Conservation (phyloP, 2,329 filamentous ascomycete species). For the Talaromyces islandicus region DNA sequence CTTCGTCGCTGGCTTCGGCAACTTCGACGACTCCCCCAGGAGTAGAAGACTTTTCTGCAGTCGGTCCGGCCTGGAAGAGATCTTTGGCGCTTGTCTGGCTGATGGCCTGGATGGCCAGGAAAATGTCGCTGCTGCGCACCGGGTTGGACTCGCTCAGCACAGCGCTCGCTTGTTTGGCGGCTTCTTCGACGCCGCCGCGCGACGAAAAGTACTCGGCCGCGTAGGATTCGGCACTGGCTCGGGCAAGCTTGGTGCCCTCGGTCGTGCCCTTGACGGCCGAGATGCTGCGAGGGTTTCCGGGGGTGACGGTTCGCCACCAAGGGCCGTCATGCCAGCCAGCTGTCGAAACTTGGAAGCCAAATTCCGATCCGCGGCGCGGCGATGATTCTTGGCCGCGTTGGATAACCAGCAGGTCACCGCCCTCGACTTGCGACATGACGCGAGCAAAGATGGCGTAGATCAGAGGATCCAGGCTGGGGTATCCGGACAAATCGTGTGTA, state of each 20-base stretch:
- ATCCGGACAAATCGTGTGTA: slow-evolving; percentile 90
- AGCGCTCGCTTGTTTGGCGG: slow-evolving; percentile 72
- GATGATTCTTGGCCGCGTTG: slow-evolving; percentile 86
- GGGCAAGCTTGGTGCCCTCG: slow-evolving; percentile 85
- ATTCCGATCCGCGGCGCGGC: slow-evolving; percentile 55
- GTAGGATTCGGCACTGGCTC: slow-evolving; percentile 83
- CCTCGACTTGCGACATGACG: slow-evolving; percentile 98
- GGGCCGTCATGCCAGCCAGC: slow-evolving; percentile 85
- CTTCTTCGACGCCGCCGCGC: slow-evolving; percentile 72
- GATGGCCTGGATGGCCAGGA: slow-evolving; percentile 90
- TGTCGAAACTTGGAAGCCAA: slow-evolving; percentile 23
- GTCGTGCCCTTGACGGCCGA: slow-evolving; percentile 72
- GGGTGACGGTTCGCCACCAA: slow-evolving; percentile 69
- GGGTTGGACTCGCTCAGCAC: slow-evolving; percentile 78
- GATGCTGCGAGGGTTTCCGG: slow-evolving; percentile 66
- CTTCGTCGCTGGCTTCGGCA: slow-evolving; percentile 43
- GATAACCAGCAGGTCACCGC: slow-evolving; percentile 87
- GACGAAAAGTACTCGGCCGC: slow-evolving; percentile 75
- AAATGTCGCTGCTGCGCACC: slow-evolving; percentile 87
- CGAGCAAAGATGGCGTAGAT: slow-evolving; percentile 88
- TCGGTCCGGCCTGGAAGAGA: slow-evolving; percentile 60
- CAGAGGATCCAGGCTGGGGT: slow-evolving; percentile 87
- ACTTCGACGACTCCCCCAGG: slow-evolving; percentile 29
- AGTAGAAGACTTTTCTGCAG: slow-evolving; percentile 24
- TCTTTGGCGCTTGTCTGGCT: slow-evolving; percentile 57